Percentiles rank a stretch among this genome's conserved stretches.
These are phyloP conservation scores for Liriodendron chinense DNA, from an alignment of 164 flowering plant species.

Conservation along the genomic window DNA sequence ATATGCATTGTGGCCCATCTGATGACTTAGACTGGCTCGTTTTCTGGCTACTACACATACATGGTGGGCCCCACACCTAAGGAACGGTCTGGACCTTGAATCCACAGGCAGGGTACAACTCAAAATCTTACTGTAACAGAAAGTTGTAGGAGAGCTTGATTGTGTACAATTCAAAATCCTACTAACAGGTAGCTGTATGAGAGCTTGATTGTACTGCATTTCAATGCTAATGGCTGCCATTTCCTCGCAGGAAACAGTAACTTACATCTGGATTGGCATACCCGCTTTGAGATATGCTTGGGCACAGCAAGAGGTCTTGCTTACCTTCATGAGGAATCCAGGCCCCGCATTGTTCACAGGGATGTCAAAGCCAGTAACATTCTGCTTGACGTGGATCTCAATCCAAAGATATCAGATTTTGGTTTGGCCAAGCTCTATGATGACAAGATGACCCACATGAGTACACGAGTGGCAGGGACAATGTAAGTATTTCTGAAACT, in stretches of 20 bases:
- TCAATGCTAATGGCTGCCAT: not conserved
- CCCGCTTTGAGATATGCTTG: slow-evolving; percentile 59
- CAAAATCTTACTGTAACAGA: not conserved
- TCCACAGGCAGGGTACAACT: too few species aligned
- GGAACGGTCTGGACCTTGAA: too few species aligned
- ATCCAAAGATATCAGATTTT: slow-evolving; percentile 24
- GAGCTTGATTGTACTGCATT: too few species aligned
- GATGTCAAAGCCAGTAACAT: slow-evolving; percentile 87
- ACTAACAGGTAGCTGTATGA: too few species aligned
- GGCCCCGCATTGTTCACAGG: slow-evolving; percentile 62
- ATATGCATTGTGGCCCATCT: too few species aligned
- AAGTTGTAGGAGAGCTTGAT: too few species aligned
- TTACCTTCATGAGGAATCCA: slow-evolving; percentile 79
- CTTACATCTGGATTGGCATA: slow-evolving; percentile 53
- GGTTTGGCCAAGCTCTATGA: slow-evolving; percentile 24
- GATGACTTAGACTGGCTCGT: too few species aligned
- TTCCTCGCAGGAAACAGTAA: slow-evolving; percentile 33
- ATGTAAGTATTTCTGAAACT: slow-evolving; percentile 8
- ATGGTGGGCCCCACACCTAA: too few species aligned
- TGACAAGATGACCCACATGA: slow-evolving; percentile 19
- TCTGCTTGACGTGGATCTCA: slow-evolving; percentile 42
- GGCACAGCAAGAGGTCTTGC: slow-evolving; percentile 75
- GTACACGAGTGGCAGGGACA: slow-evolving; percentile 24
- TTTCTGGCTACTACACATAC: too few species aligned
- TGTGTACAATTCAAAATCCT: too few species aligned